Conservation (phyloP, 371 early-diverging fungal species). For the Syncephalastrum contaminatum region DNA sequence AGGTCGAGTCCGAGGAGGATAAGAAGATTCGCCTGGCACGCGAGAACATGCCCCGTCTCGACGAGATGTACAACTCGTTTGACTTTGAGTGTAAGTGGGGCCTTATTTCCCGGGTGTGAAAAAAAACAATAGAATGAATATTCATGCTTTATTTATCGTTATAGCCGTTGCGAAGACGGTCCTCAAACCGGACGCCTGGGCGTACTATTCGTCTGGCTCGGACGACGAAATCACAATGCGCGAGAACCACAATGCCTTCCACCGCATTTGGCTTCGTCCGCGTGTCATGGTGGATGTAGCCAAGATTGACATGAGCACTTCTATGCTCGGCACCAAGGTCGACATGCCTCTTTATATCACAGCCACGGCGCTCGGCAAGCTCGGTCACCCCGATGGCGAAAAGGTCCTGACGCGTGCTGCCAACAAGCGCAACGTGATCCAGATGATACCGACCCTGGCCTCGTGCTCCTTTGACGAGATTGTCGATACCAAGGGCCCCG, state of each 20-base stretch:
- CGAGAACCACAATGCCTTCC: constrained; percentile 78
- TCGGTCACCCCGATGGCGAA: constrained; percentile 80
- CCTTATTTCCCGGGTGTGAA: neutral
- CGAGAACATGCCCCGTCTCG: constrained; percentile 55
- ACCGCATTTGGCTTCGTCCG: constrained; percentile 76
- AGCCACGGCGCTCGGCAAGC: constrained; percentile 67
- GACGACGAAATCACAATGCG: constrained; percentile 83
- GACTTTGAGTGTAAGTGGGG: constrained; percentile 67
- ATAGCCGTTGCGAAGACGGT: constrained; percentile 59
- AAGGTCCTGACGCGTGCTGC: constrained; percentile 68
- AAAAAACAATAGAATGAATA: neutral
- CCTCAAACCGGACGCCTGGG: constrained; percentile 74
- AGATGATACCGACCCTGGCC: constrained; percentile 76
- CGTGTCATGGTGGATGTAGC: constrained; percentile 77
- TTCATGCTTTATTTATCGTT: neutral
- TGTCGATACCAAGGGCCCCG: constrained; percentile 40
- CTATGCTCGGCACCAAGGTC: constrained; percentile 60
- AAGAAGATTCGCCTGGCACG: constrained; percentile 34
- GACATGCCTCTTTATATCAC: constrained; percentile 55
- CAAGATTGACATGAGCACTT: constrained; percentile 59
- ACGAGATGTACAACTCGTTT: constrained; percentile 65
- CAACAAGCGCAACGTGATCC: constrained; percentile 43
- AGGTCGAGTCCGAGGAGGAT: constrained; percentile 42
- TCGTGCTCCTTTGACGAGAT: constrained; percentile 71
- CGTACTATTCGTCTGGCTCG: constrained; percentile 81